Evolutionary conservation across 202 grass and related monocot species (phyloP), one percentile per base, ranked within the genome.

Genomic region (Musa balbisiana): DNA sequence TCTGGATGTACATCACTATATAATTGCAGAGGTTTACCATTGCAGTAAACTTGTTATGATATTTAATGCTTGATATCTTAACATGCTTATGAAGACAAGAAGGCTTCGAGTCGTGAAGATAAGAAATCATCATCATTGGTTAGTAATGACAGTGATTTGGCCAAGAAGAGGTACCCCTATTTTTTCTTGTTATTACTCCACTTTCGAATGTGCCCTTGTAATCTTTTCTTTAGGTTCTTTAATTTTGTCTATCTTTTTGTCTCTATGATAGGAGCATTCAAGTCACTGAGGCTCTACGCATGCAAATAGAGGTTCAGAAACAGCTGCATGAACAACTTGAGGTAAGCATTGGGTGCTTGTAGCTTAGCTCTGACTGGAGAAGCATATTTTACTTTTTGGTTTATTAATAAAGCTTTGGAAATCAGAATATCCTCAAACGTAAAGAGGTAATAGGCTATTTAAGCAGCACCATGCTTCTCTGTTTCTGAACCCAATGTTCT

Each of bases 221-320:
- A 2, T 70, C 14, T 10, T 70, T n/a, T 20, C 16, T 51, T 51
- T 51, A 51, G 21, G 19, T 60, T 1, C 33, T 24, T 23, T 53
- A 53, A 66, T 53, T 64, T 74, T 63, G 0, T 13, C 52, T 62
- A 52, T 21, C 49, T 15, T 60, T 53, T 80, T 50, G 67, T 55
- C 23, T 63, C 21, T 33, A 79, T 80, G 23, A 71, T 81, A 96
- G 89, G 78, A 86, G 58, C 67, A 69, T 79, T 8, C 78, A 96
- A 88, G 62, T 92, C 52, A 80, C 77, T 49, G 87, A 96, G 73
- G 83, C 89, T 81, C 87, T 96, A 51, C 83, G 85, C 79, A 85
- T 87, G 82, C 92, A 96, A 85, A 85, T 96, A 78, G 92, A 92
- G 72, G 89, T 92, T 76, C 92, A 96, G 75, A 96, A 96, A 85